phyloP scores from a whole-genome alignment of 305 asterid genomes.

The Nicotiana rustica region DNA sequence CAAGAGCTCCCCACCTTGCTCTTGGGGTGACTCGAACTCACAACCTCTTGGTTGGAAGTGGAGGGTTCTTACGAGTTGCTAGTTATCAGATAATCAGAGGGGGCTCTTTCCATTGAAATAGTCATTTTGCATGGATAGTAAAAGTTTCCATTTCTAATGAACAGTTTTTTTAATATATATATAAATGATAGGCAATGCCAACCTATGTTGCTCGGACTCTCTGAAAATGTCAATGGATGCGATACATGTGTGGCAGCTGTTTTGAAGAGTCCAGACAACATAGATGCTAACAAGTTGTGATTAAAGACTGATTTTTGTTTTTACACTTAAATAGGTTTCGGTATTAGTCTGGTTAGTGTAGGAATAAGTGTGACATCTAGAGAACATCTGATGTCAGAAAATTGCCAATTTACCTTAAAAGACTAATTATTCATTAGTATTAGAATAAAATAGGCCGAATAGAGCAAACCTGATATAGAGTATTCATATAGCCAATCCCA shows the following conservation, averaged over 20 bases:
- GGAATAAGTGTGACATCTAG: background rate
- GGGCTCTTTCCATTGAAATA: too few species aligned
- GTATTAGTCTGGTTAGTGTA: background rate
- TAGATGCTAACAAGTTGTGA: background rate
- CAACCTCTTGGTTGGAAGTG: too few species aligned
- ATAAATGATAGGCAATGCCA: background rate
- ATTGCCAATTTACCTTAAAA: background rate
- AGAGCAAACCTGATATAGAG: background rate
- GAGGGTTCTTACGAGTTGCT: too few species aligned
- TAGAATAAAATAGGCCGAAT: background rate
- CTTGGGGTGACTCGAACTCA: too few species aligned
- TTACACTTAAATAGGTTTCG: background rate
- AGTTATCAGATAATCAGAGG: too few species aligned
- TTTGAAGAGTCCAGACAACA: too few species aligned
- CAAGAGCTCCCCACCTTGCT: too few species aligned
- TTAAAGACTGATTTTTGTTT: conserved; percentile 1
- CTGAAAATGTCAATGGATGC: too few species aligned
- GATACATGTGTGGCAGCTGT: too few species aligned
- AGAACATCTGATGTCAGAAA: background rate
- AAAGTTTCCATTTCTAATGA: too few species aligned
- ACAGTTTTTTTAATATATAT: background rate
- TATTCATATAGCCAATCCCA: background rate
- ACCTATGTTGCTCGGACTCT: too few species aligned
- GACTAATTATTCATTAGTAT: background rate
- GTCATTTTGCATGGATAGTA: too few species aligned